A percentile compares a stretch with the other conserved stretches of the same genome.
These are phyloP conservation scores for Botryotinia narcissicola DNA, from an alignment of 2,329 filamentous ascomycete genomes.

Conservation along the genomic window DNA sequence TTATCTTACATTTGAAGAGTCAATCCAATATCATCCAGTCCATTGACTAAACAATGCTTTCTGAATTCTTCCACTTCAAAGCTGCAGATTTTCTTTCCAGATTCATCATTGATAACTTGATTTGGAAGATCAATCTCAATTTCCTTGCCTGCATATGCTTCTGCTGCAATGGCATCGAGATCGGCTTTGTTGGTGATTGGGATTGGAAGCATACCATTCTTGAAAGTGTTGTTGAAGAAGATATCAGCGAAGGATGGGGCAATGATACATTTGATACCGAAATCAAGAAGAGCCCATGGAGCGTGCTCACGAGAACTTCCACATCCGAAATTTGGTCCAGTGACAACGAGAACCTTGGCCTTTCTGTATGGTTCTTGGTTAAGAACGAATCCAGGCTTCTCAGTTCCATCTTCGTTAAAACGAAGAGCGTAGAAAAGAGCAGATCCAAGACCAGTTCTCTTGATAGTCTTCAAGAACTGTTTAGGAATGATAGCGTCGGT, in stretches of 20 bases:
- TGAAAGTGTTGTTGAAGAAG: constrained; percentile 99
- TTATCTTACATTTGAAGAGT: constrained; percentile 88
- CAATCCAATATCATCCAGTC: constrained; percentile 89
- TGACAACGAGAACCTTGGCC: constrained; percentile 86
- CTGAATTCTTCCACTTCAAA: constrained; percentile 92
- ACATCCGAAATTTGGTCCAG: constrained; percentile 92
- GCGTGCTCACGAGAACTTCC: constrained; percentile 92
- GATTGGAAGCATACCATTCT: constrained; percentile 97
- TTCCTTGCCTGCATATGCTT: constrained; percentile 75
- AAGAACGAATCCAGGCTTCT: constrained; percentile 80
- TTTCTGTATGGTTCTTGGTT: constrained; percentile 85
- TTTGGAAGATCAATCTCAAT: constrained; percentile 84
- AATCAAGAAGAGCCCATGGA: constrained; percentile 94
- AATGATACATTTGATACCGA: constrained; percentile 91
- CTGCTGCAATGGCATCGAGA: constrained; percentile 37
- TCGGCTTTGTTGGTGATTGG: constrained; percentile 51
- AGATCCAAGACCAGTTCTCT: constrained; percentile 86
- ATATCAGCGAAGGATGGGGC: constrained; percentile 90
- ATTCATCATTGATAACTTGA: constrained; percentile 73
- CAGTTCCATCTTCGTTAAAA: constrained; percentile 68
- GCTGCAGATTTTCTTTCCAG: constrained; percentile 67
- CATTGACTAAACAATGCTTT: constrained; percentile 89
- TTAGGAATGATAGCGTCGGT: constrained; percentile 99
- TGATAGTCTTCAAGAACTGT: constrained; percentile 99
- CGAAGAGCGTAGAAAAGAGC: constrained; percentile 86